Base-by-base conservation (phyloP, 2,329 filamentous ascomycete species). In the Exophiala oligosperma region DNA sequence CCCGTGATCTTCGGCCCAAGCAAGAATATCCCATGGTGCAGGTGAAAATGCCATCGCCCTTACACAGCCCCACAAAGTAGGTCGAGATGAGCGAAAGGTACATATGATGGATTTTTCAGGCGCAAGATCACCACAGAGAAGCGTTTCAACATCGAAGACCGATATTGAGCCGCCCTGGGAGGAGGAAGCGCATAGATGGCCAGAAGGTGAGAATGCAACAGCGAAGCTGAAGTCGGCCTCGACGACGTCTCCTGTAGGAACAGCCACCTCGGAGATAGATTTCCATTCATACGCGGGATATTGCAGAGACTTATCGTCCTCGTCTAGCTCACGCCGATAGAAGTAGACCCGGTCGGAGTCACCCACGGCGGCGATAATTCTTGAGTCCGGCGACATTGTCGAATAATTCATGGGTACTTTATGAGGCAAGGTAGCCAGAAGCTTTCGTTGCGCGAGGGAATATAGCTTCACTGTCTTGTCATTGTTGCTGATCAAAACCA, bases 41-140 rank as follows among this genome's bases (percentile, higher is more conserved):
- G 93, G 92, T 3, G 90, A 92, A 71, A 99, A 99, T 1, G 88
- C 83, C 89, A 97, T 95, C 61, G 92, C 91, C 61, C 94, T 84
- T 53, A 97, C 86, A 32, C 93, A 92, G 44, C 93, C 93, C 23
- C 84, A 81, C n/a, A 79, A 81, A 59, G 84, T 82, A 0, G 90
- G 84, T 60, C 91, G 81, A 0, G 92, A 92, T 14, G 92, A 92
- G 57, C 84, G 83, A 68, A 97, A 91, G 7, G 87, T 83, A 23
- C 87, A 87, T 38, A 96, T 75, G 48, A 95, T 81, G 71, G 55
- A 73, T 64, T 70, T 32, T 77, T 75, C 52, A 68, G 68, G 49
- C 7, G 49, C 29, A 2, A 56, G 41, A 29, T 56, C 49, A 14
- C 67, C 66, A 11, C 57, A 54, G 4, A 56, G 56, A 14, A 67